These are phyloP conservation scores for Yamadazyma conglobata DNA, from an alignment of 1,139 yeast species.

Conservation along the genomic window DNA sequence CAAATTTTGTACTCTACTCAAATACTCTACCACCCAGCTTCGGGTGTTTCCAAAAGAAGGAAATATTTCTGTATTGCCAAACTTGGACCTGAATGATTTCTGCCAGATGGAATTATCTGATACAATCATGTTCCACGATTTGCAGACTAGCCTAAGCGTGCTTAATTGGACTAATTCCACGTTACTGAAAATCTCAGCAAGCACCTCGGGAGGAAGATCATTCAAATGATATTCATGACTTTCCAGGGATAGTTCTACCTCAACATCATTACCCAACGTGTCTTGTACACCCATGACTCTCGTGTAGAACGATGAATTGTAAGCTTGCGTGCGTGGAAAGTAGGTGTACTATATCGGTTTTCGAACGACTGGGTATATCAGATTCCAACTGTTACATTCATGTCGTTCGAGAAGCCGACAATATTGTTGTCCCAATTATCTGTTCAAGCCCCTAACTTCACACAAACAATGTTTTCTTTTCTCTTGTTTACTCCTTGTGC, in stretches of 20 bases:
- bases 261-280: slow-evolving; percentile 13
- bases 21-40: slow-evolving; percentile 56
- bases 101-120: slow-evolving; percentile 63
- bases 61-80: slow-evolving; percentile 41
- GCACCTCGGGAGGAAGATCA: slow-evolving; percentile 55
- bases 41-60: slow-evolving; percentile 54
- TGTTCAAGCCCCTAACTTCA: no score
- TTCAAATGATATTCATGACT: slow-evolving; percentile 16
- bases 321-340: no score
- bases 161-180: slow-evolving; percentile 55
- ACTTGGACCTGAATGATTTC: slow-evolving; percentile 47
- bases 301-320: no score
- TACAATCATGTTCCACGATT: slow-evolving; percentile 47
- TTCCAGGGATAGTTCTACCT: background rate
- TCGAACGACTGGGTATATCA: no score
- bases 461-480: no score
- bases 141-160: slow-evolving; percentile 51
- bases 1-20: slow-evolving; percentile 39
- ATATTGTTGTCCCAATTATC: no score
- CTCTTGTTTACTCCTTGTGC: no score
- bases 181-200: slow-evolving; percentile 52
- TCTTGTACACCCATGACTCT: slow-evolving; percentile 11
- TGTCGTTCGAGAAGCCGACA: no score
- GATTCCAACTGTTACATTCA: no score
- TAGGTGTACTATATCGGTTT: no score